Evolutionary conservation across 2,329 filamentous ascomycete species (phyloP).

Genomic region (Lachnellula hyalina): DNA sequence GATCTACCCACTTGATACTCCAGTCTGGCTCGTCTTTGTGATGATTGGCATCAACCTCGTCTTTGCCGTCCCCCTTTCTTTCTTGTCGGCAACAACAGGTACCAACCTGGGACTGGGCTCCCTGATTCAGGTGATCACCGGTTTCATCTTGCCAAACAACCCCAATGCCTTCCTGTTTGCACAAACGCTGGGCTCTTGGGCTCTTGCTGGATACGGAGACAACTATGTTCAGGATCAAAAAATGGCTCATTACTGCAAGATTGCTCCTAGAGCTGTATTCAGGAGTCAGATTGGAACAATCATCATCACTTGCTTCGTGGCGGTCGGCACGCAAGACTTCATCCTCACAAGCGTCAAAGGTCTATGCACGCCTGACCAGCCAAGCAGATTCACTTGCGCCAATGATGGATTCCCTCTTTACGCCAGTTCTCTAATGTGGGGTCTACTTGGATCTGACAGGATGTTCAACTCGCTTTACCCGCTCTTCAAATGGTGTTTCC

Average conservation of each 20-base stretch:
- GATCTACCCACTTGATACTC: constrained; percentile 10
- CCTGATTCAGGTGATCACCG: constrained; percentile 40
- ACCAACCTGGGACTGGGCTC: constrained; percentile 39
- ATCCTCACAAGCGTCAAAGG: constrained; percentile 34
- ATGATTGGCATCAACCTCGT: constrained; percentile 34
- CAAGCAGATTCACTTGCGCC: constrained; percentile 16
- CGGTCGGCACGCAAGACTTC: constrained; percentile 38
- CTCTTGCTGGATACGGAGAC: constrained; percentile 37
- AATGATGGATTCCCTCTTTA: constrained; percentile 31
- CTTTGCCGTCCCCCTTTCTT: constrained; percentile 36
- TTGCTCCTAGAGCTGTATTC: constrained; percentile 38
- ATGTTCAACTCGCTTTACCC: constrained; percentile 41
- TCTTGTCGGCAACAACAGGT: constrained; percentile 41
- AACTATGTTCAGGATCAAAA: constrained; percentile 33
- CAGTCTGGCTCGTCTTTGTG: constrained; percentile 21
- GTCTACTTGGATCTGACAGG: constrained; percentile 32
- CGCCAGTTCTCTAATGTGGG: constrained; percentile 34
- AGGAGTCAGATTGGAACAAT: constrained; percentile 40
- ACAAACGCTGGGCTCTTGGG: constrained; percentile 34
- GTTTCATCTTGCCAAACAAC: constrained; percentile 32
- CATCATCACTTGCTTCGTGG: constrained; percentile 38
- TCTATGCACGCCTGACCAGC: constrained; percentile 14
- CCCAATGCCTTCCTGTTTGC: constrained; percentile 36
- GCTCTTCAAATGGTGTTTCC: constrained; percentile 41
- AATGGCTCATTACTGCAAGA: constrained; percentile 39